Base-by-base conservation (phyloP, 768 basidiomycete species). In the Clavaria fumosa region DNA sequence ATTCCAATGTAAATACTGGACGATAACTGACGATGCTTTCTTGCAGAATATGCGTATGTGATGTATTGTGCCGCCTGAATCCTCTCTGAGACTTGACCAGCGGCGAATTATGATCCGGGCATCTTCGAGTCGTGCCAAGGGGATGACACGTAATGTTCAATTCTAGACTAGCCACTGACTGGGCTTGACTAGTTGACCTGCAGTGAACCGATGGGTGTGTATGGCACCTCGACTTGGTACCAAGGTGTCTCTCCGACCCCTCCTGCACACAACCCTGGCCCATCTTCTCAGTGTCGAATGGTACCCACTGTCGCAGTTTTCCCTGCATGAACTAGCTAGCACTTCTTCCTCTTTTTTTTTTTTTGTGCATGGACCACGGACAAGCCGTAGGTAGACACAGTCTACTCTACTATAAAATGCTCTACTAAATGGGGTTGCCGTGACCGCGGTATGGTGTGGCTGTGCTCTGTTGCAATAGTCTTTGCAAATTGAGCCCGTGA, bases 171-270 rank as follows among this genome's bases (percentile, higher is more conserved):
- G 64, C 37, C 50, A 53, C 44, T 72, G n/a, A n/a, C n/a, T n/a
- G n/a, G n/a, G n/a, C n/a, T n/a, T n/a, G n/a, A n/a, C n/a, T n/a
- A n/a, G n/a, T n/a, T n/a, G n/a, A n/a, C n/a, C n/a, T n/a, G n/a
- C n/a, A n/a, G n/a, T n/a, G n/a, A n/a, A n/a, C n/a, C 77, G 0
- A 78, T 78, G 75, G 78, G 77, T 33, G 70, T 81, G 12, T 78
- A 80, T 45, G 76, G 75, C 40, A 66, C 69, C 7, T 80, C 75
- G 43, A 79, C 77, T 4, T 81, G 70, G 67, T 55, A 52, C 53
- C 83, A 86, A 53, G 76, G 76, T 14, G 53, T 64, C 32, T 59
- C 57, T 1, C 45, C 42, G n/a, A n/a, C n/a, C n/a, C n/a, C n/a
- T n/a, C n/a, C n/a, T n/a, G n/a, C n/a, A 9, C 27, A 28, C n/a